A percentile compares a stretch with the other conserved stretches of the same genome.
phyloP scores from a whole-genome alignment of 805 yeast genomes.

The Lachancea lanzarotensis region DNA sequence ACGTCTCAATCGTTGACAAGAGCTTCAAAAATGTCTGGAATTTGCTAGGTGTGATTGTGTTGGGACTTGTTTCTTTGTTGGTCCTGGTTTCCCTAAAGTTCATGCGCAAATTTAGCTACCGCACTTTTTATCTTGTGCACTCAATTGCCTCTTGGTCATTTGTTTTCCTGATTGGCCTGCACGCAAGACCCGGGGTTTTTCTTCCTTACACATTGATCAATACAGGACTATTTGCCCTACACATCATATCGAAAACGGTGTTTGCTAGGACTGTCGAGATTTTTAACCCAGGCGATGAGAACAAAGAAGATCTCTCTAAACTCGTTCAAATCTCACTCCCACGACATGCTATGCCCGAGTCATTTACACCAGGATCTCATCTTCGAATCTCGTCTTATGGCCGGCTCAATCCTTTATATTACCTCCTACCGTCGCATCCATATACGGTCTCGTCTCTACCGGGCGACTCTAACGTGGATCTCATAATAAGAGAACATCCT shows the following conservation, averaged over 20 bases:
- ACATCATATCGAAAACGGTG: slow-evolving; percentile 14
- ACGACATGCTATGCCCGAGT: slow-evolving; percentile 23
- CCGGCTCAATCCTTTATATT: slow-evolving; percentile 34
- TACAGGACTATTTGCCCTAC: slow-evolving; percentile 13
- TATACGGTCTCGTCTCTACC: slow-evolving; percentile 50
- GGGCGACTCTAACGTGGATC: slow-evolving; percentile 35
- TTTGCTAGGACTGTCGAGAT: slow-evolving; percentile 13
- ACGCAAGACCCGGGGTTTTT: slow-evolving; percentile 66
- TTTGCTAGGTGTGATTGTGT: slow-evolving; percentile 46
- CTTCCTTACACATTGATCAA: slow-evolving; percentile 29
- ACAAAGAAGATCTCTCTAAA: slow-evolving; percentile 15
- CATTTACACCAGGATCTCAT: slow-evolving; percentile 51
- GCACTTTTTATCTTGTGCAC: slow-evolving; percentile 51
- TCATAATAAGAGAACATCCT: slow-evolving; percentile 39
- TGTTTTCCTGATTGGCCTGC: slow-evolving; percentile 43
- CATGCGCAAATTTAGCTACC: slow-evolving; percentile 45
- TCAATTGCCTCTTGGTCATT: slow-evolving; percentile 43
- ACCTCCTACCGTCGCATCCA: slow-evolving; percentile 61
- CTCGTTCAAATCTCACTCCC: slow-evolving; percentile 23
- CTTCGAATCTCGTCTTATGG: slow-evolving; percentile 41
- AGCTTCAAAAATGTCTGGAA: slow-evolving; percentile 33
- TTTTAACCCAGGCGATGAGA: slow-evolving; percentile 10
- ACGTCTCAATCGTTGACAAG: slow-evolving; percentile 32
- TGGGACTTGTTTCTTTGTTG: slow-evolving; percentile 34
- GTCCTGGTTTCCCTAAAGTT: slow-evolving; percentile 42